phyloP scores from a whole-genome alignment of 495 filamentous ascomycete genomes.

The Neurospora sp. region DNA sequence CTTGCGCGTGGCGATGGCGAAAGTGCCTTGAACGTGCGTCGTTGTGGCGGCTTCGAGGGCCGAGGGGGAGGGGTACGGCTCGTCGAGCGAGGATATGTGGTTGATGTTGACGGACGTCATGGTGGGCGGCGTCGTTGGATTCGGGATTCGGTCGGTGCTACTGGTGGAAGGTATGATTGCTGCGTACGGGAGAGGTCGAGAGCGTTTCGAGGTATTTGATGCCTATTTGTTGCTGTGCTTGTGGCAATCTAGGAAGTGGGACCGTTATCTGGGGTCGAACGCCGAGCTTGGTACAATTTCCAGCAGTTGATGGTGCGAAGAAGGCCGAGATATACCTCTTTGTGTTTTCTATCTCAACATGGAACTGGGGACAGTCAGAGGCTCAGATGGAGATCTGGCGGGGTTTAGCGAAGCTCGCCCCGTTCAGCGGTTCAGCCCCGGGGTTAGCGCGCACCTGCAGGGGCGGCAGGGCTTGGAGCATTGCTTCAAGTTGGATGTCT shows the following conservation, averaged over 20 bases:
- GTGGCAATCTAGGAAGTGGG: background rate
- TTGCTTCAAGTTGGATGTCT: background rate
- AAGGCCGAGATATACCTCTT: background rate
- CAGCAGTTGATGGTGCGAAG: background rate
- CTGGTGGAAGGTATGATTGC: background rate
- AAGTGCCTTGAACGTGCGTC: slow-evolving; percentile 46
- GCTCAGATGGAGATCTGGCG: background rate
- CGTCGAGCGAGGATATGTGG: slow-evolving; percentile 29
- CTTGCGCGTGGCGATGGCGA: slow-evolving; percentile 68
- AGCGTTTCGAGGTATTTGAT: background rate
- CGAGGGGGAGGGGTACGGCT: slow-evolving; percentile 9
- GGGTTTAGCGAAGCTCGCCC: background rate
- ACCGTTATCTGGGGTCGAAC: background rate
- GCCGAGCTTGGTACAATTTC: background rate
- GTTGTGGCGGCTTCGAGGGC: slow-evolving; percentile 29
- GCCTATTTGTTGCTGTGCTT: background rate
- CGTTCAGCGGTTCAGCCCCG: background rate
- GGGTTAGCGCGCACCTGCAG: background rate
- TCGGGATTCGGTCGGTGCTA: background rate
- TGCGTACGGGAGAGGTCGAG: background rate
- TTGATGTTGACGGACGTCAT: slow-evolving; percentile 1
- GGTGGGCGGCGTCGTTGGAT: background rate
- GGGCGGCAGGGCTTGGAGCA: background rate
- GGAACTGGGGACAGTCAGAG: background rate
- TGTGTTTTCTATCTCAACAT: background rate